Conservation (phyloP, 129 eudicot genomes). For the Tanacetum coccineum region DNA sequence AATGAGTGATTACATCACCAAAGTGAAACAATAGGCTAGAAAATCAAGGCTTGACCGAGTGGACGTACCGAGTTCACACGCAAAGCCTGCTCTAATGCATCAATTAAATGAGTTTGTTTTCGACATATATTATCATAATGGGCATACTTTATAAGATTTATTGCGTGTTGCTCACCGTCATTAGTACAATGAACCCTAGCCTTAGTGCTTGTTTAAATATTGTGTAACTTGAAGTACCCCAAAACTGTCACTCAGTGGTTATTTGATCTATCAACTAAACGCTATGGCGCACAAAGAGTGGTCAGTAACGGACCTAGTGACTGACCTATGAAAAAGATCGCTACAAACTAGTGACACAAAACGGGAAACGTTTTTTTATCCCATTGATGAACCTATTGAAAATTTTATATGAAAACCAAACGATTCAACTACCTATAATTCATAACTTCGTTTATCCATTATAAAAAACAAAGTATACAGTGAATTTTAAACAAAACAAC, state of each 20-base stretch:
- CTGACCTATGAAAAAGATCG: not conserved
- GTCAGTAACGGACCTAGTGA: too few species aligned
- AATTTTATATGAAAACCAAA: not conserved
- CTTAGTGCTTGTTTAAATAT: too few species aligned
- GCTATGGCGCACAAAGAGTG: too few species aligned
- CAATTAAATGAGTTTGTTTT: not conserved
- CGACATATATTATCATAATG: not conserved
- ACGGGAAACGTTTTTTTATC: too few species aligned
- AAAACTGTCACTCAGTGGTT: not conserved
- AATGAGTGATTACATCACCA: constrained; percentile 75
- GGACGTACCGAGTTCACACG: not conserved
- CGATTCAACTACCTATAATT: not conserved
- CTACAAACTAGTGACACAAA: too few species aligned
- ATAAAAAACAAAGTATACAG: too few species aligned
- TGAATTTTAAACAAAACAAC: constrained; percentile 1
- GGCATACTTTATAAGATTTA: too few species aligned
- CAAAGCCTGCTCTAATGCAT: not conserved
- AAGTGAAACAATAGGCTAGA: too few species aligned
- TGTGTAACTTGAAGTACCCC: too few species aligned
- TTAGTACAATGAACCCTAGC: too few species aligned
- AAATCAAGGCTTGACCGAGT: not conserved
- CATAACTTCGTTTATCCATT: not conserved
- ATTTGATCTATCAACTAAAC: too few species aligned
- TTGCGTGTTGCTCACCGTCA: too few species aligned
- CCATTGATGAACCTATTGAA: not conserved